Conservation (phyloP, 192 early-diverging fungal genomes). For the Umbelopsis sp. region DNA sequence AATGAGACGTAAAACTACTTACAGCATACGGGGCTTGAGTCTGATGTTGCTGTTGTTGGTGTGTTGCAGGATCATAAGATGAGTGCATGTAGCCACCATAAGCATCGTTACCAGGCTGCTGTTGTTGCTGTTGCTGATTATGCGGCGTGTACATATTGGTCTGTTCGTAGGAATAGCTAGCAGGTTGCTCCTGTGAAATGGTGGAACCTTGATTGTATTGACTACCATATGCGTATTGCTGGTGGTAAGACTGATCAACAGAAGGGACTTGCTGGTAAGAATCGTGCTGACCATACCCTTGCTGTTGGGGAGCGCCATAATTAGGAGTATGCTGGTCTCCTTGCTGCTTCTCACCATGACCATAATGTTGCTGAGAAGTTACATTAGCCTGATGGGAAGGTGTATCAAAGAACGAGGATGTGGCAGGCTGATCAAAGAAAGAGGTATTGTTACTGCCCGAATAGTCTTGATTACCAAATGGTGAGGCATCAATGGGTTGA, state of each 20-base stretch:
- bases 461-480: not conserved
- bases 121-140: not conserved
- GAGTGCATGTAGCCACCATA: not conserved
- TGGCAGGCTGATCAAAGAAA: constrained; percentile 3
- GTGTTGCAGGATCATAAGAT: not conserved
- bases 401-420: not conserved
- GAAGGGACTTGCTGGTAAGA: not conserved
- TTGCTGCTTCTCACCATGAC: not conserved
- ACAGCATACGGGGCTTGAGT: too few species aligned
- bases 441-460: not conserved
- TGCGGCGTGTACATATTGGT: not conserved
- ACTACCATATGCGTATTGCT: constrained; percentile 10
- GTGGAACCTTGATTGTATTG: not conserved
- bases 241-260: not conserved
- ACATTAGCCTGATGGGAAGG: not conserved
- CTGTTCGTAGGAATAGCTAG: not conserved
- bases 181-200: not conserved
- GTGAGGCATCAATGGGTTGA: not conserved
- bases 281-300: not conserved
- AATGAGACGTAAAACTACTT: too few species aligned
- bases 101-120: constrained; percentile 3
- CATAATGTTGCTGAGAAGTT: not conserved
- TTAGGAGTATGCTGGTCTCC: not conserved
- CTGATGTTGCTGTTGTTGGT: not conserved
- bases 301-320: not conserved